phyloP scores from a whole-genome alignment of 495 filamentous ascomycete species.

The Oidiodendron maius region DNA sequence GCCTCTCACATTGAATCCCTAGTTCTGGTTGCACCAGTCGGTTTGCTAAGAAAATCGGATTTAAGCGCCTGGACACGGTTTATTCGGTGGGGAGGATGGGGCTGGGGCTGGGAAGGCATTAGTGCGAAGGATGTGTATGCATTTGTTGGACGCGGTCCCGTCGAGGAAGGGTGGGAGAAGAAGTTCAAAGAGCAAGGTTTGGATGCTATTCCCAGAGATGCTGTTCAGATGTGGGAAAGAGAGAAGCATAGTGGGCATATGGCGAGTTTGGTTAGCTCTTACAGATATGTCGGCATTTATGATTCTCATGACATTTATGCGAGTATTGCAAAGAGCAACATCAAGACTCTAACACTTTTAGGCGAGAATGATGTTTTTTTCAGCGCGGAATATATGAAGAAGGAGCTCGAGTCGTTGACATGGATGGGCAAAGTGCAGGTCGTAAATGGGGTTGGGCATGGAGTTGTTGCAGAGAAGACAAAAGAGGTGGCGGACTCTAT shows the following conservation, averaged over 20 bases:
- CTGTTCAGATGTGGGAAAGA: conserved; percentile 38
- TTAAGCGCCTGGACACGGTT: conserved; percentile 23
- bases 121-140: conserved; percentile 15
- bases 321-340: conserved; percentile 21
- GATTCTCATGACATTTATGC: conserved; percentile 34
- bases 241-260: conserved; percentile 34
- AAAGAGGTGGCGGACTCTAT: conserved; percentile 10
- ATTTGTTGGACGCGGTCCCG: conserved; percentile 30
- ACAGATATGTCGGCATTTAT: conserved; percentile 34
- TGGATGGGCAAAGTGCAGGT: conserved; percentile 14
- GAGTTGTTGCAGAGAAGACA: conserved; percentile 16
- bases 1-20: conserved; percentile 14
- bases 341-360: conserved; percentile 28
- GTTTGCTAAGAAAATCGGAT: conserved; percentile 12
- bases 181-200: conserved; percentile 33
- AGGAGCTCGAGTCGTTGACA: conserved; percentile 3
- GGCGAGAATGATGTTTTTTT: conserved; percentile 37
- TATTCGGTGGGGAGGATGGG: conserved; percentile 26
- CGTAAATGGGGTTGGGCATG: conserved; percentile 28
- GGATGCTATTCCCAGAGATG: conserved; percentile 32
- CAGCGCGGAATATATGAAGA: conserved; percentile 10
- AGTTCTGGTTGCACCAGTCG: conserved; percentile 23
- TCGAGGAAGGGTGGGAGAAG: conserved; percentile 38
- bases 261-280: conserved; percentile 36
- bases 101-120: conserved; percentile 1